Evolutionary conservation across 2,329 filamentous ascomycete genomes (phyloP), one percentile per base, ranked within the genome.

Genomic region (Ampelomyces quisqualis): DNA sequence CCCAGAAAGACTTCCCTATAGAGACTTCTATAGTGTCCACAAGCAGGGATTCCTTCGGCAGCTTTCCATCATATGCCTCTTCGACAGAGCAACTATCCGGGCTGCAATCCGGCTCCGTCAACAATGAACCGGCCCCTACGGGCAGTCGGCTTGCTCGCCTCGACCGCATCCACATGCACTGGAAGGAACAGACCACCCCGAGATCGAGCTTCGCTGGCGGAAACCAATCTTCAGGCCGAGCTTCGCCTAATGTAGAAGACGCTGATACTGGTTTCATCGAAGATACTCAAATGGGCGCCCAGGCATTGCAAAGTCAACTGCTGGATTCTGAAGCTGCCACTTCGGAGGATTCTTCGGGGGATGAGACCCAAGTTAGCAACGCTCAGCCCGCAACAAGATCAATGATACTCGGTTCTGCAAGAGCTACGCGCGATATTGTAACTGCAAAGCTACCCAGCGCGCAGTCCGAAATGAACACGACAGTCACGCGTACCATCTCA

Each of bases 231-330:
- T 13, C 7, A 23, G 17, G 9, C 3, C 24, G 11, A 11, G 13
- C 23, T 14, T 13, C 39, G 4, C 14, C 33, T 39, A 19, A 19
- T 6, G 10, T 28, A 2, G 45, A 47, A 7, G 44, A 44, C 13
- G 33, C 42, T 13, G 47, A 53, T n/a, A 53, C 47, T 7, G 48
- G 43, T 1, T 68, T 65, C 32, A 54, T 74, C 18, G 70, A 73
- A 20, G 67, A 74, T 38, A 73, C 73, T 5, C 73, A 75, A 46
- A 40, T 70, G 17, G 72, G 69, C 11, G 61, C 60, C 27, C 55
- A 61, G 22, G 68, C 60, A 2, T 37, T 75, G 7, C 65, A 74
- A 44, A 74, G 69, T 32, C 70, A 75, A 31, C 35, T 74, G 2
- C 45, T 55, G 15, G 63, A 67, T 15, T 34, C 29, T 8, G 47